Evolutionary conservation across 257 asterid genomes (phyloP), one percentile per base, ranked within the genome.

Genomic region (Cordia subcordata): DNA sequence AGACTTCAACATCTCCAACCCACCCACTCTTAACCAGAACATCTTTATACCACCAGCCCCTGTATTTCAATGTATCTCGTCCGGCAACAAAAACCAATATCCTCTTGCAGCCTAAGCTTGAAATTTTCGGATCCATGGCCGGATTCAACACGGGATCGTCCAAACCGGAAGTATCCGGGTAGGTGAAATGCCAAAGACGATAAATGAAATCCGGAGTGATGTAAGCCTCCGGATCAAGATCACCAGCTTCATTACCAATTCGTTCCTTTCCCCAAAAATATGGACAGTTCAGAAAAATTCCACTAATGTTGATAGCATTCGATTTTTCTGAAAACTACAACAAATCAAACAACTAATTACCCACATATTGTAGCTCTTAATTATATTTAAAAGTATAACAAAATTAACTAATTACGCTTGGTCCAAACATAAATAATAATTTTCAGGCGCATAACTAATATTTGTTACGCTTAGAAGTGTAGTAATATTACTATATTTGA

Each of bases 141-240:
- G 88, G 94, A 58, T 79, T 84, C 16, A 85, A 20, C 76, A 66
- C 33, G 5, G 83, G 78, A 45, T 81, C 85, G 47, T 88, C 91
- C 57, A 68, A 44, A 13, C 96, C 95, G 45, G 35, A 27, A 3
- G 67, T 15, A 11, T 80, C 65, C 38, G 88, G 94, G 59, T 75
- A 57, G 1, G 54, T 79, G 21, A 60, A 64, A 1, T 5, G 4
- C 95, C 96, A 85, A 0, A 83, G 47, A 10, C 49, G 60, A 51
- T 68, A 72, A 1, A 27, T 3, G 35, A 1, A 27, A 1, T 27
- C 35, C 3, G 3, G 35, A 6, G 3, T 27, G 46, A 80, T 8
- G 5, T 5, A 35, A 0, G 47, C 32, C 44, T 60, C 75, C 3
- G 22, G 35, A 1, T 62, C 66, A 4, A 12, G 1, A 8, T 70